Base-by-base conservation (phyloP, 352 stramenopile species). In the Thraustotheca clavata region DNA sequence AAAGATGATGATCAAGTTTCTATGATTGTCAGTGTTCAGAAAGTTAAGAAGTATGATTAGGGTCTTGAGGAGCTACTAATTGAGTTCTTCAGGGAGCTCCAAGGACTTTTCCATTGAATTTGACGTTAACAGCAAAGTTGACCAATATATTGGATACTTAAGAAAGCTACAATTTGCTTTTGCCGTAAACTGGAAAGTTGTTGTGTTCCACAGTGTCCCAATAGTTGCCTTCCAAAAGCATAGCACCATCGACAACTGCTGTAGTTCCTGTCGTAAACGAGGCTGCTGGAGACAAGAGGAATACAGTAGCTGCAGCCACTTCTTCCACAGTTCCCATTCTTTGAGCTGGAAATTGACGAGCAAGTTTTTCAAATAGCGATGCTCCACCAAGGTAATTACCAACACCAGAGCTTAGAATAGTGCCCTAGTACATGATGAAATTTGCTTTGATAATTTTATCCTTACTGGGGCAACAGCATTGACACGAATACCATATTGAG, bases 391-490 rank as follows among this genome's bases (percentile, higher is more conserved):
- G 74, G 73, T 98, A 98, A 71, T 98, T 97, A 62, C 94, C 74
- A 4, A 83, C 73, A 12, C 80, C 78, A 35, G 79, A 89, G 38
- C 80, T 89, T 46, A 89, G 49, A 62, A 91, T 88, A 50, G 88
- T 91, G 24, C 82, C 82, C 79, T 89, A 48, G 9, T 41, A 38
- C 38, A 16, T 8, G 38, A 50, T 14, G 24, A 63, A 16, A 8
- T 47, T 26, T 26, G 11, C 5, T 59, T n/a, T 27, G 22, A 67
- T 48, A 62, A 2, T 32, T 11, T 52, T 1, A 14, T 50, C 69
- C 76, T 39, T 72, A 89, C 80, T 7, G 92, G 91, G 60, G 91
- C 79, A n/a, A 98, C 91, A 49, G 88, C 96, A 71, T 98, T 98
- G 46, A 98, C 73, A 48, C 90, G 81, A 18, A 98, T 95, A 29